Conservation (phyloP, 192 early-diverging fungal genomes). For the Entophlyctis luteolus region DNA sequence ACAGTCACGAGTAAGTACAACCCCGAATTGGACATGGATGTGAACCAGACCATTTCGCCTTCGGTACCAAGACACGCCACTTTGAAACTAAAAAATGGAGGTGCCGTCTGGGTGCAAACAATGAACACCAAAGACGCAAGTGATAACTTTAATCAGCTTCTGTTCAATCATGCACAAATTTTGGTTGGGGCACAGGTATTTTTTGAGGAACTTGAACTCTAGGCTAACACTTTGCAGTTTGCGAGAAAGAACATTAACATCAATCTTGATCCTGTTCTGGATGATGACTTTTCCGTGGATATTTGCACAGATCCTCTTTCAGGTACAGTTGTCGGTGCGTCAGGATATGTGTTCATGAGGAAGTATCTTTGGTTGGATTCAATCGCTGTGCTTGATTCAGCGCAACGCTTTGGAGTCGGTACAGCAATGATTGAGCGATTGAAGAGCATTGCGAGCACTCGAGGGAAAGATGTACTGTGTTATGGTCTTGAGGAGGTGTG, state of each 20-base stretch:
- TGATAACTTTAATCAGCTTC: background rate
- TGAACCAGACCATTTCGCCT: constrained; percentile 1
- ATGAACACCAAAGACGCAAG: background rate
- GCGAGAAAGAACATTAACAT: constrained; percentile 20
- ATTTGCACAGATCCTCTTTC: constrained; percentile 4
- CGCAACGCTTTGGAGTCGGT: constrained; percentile 14
- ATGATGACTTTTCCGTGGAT: constrained; percentile 27
- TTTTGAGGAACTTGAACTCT: background rate
- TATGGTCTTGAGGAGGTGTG: constrained; percentile 25
- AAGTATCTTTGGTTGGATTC: constrained; percentile 25
- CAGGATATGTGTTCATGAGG: constrained; percentile 29
- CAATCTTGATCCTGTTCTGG: constrained; percentile 11
- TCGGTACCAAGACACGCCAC: background rate
- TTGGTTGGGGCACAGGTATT: constrained; percentile 7
- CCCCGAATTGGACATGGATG: constrained; percentile 16
- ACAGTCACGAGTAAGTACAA: constrained; percentile 20
- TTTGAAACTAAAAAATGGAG: background rate
- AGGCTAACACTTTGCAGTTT: constrained; percentile 9
- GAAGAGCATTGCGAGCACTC: background rate
- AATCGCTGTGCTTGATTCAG: constrained; percentile 5
- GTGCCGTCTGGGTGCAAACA: background rate
- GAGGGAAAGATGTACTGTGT: constrained; percentile 19
- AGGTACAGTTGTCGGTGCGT: constrained; percentile 11
- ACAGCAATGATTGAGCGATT: constrained; percentile 10
- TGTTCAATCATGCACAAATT: constrained; percentile 6